phyloP scores from a whole-genome alignment of 106 monocot species.

The Dioscorea dumetorum region DNA sequence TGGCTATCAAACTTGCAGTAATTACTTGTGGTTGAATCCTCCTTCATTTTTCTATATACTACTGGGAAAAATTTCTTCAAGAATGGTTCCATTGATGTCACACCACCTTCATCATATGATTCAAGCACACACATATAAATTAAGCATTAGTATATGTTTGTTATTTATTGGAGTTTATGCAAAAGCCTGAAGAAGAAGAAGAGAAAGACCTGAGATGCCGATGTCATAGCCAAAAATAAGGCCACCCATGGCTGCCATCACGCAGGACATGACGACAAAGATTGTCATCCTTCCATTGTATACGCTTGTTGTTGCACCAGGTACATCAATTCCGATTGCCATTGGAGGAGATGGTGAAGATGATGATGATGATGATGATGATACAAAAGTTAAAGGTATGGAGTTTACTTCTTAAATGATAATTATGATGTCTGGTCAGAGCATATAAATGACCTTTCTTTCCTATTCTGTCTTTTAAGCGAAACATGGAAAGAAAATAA shows the following conservation, averaged over 20 bases:
- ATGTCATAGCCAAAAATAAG: constrained; percentile 33
- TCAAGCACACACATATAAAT: too few species aligned
- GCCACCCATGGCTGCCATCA: constrained; percentile 22
- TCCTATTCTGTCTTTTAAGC: too few species aligned
- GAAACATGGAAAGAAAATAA: too few species aligned
- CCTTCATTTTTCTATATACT: constrained; percentile 15
- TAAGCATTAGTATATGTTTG: background rate
- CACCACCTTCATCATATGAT: constrained; percentile 22
- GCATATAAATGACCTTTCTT: too few species aligned
- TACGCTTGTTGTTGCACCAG: background rate
- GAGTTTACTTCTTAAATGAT: background rate
- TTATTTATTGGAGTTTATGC: background rate
- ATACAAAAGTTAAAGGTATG: background rate
- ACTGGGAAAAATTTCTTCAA: constrained; percentile 36
- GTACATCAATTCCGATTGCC: background rate
- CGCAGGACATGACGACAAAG: constrained; percentile 16
- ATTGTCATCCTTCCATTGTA: constrained; percentile 15
- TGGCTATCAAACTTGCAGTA: constrained; percentile 42
- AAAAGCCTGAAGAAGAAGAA: too few species aligned
- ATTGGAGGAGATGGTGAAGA: background rate
- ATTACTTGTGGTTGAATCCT: constrained; percentile 22
- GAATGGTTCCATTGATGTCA: constrained; percentile 32
- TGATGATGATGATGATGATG: background rate
- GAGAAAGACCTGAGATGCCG: constrained; percentile 16
- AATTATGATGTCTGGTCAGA: background rate